Percentiles rank a stretch among this genome's conserved stretches.
phyloP scores from a whole-genome alignment of 108 stramenopile species.

The Skeletonema marinoi region DNA sequence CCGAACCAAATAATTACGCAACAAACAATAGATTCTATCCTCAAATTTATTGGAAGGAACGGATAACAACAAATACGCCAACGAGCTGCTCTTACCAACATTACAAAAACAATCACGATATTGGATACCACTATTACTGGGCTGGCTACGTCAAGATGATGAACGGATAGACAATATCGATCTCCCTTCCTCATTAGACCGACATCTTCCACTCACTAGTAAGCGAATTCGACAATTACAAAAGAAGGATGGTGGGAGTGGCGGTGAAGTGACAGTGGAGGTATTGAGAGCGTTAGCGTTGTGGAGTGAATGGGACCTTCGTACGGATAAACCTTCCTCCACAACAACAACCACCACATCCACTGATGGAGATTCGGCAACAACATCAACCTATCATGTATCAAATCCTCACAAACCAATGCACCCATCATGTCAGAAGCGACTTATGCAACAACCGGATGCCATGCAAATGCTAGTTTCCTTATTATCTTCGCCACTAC shows the following conservation, averaged over 20 bases:
- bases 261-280: background rate
- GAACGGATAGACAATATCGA: constrained; percentile 3
- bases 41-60: background rate
- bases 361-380: background rate
- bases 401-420: constrained; percentile 1
- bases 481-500: constrained; percentile 64
- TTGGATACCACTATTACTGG: constrained; percentile 38
- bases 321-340: background rate
- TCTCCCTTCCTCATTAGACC: background rate
- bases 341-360: background rate
- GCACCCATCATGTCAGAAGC: constrained; percentile 65
- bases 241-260: constrained; percentile 1
- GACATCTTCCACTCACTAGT: constrained; percentile 11
- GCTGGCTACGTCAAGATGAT: constrained; percentile 31
- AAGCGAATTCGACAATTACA: constrained; percentile 16
- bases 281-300: background rate
- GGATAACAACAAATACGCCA: background rate
- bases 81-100: constrained; percentile 21
- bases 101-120: constrained; percentile 39
- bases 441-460: constrained; percentile 82
- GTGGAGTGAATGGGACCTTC: background rate
- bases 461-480: constrained; percentile 86
- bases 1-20: background rate
- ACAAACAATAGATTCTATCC: constrained; percentile 6
- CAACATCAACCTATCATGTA: background rate